phyloP scores from a whole-genome alignment of 2,329 filamentous ascomycete genomes.

The Pyricularia sp. region DNA sequence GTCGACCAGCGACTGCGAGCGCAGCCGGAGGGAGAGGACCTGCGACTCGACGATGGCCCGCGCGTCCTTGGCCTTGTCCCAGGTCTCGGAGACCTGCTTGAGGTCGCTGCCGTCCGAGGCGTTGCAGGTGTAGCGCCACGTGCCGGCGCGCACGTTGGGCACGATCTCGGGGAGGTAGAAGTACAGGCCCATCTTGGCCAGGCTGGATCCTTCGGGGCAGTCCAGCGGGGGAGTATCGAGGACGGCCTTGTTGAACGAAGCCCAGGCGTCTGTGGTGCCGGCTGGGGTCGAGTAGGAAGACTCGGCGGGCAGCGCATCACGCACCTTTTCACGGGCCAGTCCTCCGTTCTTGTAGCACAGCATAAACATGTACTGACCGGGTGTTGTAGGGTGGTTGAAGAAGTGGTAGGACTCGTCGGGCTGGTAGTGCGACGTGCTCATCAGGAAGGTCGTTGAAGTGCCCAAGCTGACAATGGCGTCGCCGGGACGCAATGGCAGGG shows the following conservation, averaged over 20 bases:
- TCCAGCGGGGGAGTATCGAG: slow-evolving; percentile 61
- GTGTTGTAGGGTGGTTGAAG: slow-evolving; percentile 92
- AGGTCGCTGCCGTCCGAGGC: slow-evolving; percentile 44
- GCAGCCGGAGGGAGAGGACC: slow-evolving; percentile 79
- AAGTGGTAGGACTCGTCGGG: slow-evolving; percentile 91
- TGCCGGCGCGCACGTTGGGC: slow-evolving; percentile 77
- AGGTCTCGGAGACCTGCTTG: slow-evolving; percentile 20
- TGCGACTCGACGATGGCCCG: slow-evolving; percentile 91
- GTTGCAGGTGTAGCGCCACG: slow-evolving; percentile 68
- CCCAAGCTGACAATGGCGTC: slow-evolving; percentile 94
- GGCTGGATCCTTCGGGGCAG: slow-evolving; percentile 33
- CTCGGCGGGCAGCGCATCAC: slow-evolving; percentile 61
- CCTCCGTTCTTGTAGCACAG: slow-evolving; percentile 99
- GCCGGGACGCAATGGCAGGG: slow-evolving; percentile 73
- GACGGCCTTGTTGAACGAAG: slow-evolving; percentile 67
- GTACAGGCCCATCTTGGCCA: slow-evolving; percentile 83
- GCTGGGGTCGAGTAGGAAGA: slow-evolving; percentile 15
- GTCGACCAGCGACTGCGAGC: slow-evolving; percentile 67
- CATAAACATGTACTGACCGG: slow-evolving; percentile 98
- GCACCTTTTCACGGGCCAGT: slow-evolving; percentile 80
- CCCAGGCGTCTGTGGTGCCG: slow-evolving; percentile 54
- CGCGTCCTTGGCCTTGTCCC: slow-evolving; percentile 60
- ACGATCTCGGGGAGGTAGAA: slow-evolving; percentile 95
- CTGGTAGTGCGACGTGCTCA: slow-evolving; percentile 88
- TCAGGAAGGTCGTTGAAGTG: slow-evolving; percentile 93